A percentile compares a stretch with the other conserved stretches of the same genome.
phyloP scores from a whole-genome alignment of 768 basidiomycete genomes.

The Sistotremastrum niveocremeum region DNA sequence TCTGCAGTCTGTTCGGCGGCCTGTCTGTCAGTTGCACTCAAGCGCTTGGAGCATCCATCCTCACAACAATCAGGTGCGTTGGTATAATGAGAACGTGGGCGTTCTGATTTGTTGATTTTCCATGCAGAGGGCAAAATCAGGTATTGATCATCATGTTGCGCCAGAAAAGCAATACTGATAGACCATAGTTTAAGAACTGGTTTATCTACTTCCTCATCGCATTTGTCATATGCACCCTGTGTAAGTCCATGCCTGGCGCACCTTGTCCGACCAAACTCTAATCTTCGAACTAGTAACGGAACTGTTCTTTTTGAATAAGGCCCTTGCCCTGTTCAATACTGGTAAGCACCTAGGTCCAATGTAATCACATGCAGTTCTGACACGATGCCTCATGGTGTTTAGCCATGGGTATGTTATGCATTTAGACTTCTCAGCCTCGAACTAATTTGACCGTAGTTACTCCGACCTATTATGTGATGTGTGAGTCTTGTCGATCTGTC shows the following conservation, averaged over 20 bases:
- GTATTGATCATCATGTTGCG: slow-evolving; percentile 1
- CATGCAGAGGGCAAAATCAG: slow-evolving; percentile 15
- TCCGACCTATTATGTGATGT: slow-evolving; percentile 26
- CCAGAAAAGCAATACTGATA: background rate
- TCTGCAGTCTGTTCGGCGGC: slow-evolving; percentile 35
- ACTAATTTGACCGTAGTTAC: slow-evolving; percentile 9
- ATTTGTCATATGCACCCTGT: slow-evolving; percentile 27
- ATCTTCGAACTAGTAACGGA: slow-evolving; percentile 7
- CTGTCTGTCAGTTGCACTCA: slow-evolving; percentile 27
- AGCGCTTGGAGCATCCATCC: slow-evolving; percentile 27
- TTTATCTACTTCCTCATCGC: slow-evolving; percentile 23
- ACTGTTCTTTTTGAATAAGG: slow-evolving; percentile 35
- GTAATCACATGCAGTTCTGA: background rate
- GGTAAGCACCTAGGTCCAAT: slow-evolving; percentile 12
- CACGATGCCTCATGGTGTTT: background rate
- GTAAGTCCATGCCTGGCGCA: slow-evolving; percentile 9
- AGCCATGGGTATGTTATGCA: slow-evolving; percentile 4
- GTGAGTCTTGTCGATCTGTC: too few species aligned
- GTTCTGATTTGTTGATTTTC: too few species aligned
- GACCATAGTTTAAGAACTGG: slow-evolving; percentile 23
- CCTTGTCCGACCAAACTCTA: background rate
- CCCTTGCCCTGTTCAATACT: slow-evolving; percentile 33
- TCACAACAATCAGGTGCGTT: slow-evolving; percentile 15
- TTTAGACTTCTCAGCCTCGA: too few species aligned
- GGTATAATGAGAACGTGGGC: too few species aligned